Base-by-base conservation (phyloP, 1,284 basidiomycete species). In the Papiliotrema fonsecae region DNA sequence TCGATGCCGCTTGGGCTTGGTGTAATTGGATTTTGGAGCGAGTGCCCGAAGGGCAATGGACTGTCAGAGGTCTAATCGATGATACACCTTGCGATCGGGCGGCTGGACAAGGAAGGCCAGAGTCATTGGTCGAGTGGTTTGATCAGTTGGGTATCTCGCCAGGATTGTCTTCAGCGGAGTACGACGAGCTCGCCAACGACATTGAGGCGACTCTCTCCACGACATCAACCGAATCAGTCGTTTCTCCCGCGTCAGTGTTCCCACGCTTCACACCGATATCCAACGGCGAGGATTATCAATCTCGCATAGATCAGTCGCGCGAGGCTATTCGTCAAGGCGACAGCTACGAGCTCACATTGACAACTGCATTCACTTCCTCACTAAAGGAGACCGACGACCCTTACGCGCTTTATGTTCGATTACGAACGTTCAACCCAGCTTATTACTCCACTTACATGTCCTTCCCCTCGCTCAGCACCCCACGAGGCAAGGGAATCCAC, bases 271-370 rank as follows among this genome's bases (percentile, higher is more conserved):
- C 51, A 18, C 68, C 71, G n/a, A 54, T 70, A 56, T 61, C 65
- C 47, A 57, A 65, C 11, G 59, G 69, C 47, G 40, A 71, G 0
- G 65, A 70, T 2, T 97, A 97, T 74, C 82, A 85, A 47, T 72
- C 78, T 16, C 82, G 82, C 35, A 91, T 97, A 60, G 76, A 82
- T 27, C 67, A 77, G 31, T 87, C 88, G 10, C 83, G 91, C 62
- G 83, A 87, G 47, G 79, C 81, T 47, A 83, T 97, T 21, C 84
- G 79, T 49, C 78, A 85, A 32, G 93, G 93, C 5, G 87, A 97
- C 67, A 91, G 89, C n/a, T 97, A 97, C 72, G 93, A 97, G 67
- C 79, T 97, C 19, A 97, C 94, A 62, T 77, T 97, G 35, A 97
- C 93, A 0, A 93, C 88, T 1, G 81, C 80, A 10, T 80, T 80